These are phyloP conservation scores for Babesia sp. DNA, from an alignment of 169 alveolate genomes.

Conservation along the genomic window DNA sequence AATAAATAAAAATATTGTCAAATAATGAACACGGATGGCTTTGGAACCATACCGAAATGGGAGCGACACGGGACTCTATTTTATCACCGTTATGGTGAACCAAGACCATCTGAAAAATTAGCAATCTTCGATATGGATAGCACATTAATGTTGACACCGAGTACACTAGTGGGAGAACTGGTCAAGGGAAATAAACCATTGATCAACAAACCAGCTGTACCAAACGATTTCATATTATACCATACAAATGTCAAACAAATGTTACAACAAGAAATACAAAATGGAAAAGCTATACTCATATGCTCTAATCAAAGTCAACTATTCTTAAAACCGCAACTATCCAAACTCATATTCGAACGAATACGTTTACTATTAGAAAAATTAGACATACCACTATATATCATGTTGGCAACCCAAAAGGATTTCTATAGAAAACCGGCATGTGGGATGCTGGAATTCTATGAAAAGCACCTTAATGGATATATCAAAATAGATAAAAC, in stretches of 20 bases:
- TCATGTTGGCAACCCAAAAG: conserved; percentile 30
- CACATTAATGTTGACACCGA: conserved; percentile 69
- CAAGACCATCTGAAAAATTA: conserved; percentile 34
- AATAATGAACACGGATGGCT: neutral
- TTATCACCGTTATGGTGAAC: conserved; percentile 54
- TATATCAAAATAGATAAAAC: conserved; percentile 40
- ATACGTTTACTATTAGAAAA: conserved; percentile 46
- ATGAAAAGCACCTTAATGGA: conserved; percentile 55
- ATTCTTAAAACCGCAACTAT: conserved; percentile 9
- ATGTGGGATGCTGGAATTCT: conserved; percentile 75
- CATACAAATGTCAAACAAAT: conserved; percentile 48
- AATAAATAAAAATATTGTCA: neutral
- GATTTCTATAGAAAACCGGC: conserved; percentile 19
- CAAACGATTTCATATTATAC: conserved; percentile 58
- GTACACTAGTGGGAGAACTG: conserved; percentile 43
- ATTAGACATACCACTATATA: conserved; percentile 59
- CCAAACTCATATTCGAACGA: conserved; percentile 47
- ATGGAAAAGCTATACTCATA: conserved; percentile 52
- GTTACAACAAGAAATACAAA: conserved; percentile 24
- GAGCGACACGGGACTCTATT: conserved; percentile 42
- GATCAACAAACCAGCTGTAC: conserved; percentile 39
- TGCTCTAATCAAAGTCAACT: conserved; percentile 62
- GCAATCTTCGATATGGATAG: conserved; percentile 68
- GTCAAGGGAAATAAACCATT: conserved; percentile 31
- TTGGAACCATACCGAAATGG: conserved; percentile 18